Percentiles rank a stretch among this genome's conserved stretches.
Conservation (phyloP, 2,329 filamentous ascomycete genomes). For the Pseudopyricularia javanii region DNA sequence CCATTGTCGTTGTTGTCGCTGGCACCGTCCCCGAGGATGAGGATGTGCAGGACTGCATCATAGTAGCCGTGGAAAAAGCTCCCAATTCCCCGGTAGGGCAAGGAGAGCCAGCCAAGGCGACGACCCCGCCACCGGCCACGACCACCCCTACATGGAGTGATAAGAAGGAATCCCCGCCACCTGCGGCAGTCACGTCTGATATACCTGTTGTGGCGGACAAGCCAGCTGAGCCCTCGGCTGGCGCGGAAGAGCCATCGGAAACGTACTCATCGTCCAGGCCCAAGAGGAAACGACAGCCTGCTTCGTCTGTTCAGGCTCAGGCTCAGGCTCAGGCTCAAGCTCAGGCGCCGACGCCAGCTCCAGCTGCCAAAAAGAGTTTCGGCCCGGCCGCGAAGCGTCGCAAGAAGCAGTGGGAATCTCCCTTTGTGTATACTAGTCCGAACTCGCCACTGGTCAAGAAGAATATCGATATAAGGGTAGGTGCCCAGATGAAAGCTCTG, state of each 20-base stretch:
- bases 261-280: background rate
- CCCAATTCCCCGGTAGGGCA: background rate
- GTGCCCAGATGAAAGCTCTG: no score
- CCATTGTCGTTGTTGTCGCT: background rate
- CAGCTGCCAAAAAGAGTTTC: background rate
- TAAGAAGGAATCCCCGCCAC: background rate
- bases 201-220: background rate
- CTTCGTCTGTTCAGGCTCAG: background rate
- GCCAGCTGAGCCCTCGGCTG: background rate
- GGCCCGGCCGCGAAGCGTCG: constrained; percentile 10
- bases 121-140: background rate
- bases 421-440: constrained; percentile 20
- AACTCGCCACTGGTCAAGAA: constrained; percentile 20
- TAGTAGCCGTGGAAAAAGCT: background rate
- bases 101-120: background rate
- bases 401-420: constrained; percentile 14
- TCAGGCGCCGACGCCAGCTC: background rate
- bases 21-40: background rate
- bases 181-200: background rate
- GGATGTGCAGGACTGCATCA: background rate
- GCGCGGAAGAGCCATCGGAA: background rate
- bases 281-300: background rate
- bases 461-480: constrained; percentile 19
- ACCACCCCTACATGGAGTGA: no score
- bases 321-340: background rate